Base-by-base conservation (phyloP, 768 basidiomycete genomes). In the Hydnomerulius pinastri region DNA sequence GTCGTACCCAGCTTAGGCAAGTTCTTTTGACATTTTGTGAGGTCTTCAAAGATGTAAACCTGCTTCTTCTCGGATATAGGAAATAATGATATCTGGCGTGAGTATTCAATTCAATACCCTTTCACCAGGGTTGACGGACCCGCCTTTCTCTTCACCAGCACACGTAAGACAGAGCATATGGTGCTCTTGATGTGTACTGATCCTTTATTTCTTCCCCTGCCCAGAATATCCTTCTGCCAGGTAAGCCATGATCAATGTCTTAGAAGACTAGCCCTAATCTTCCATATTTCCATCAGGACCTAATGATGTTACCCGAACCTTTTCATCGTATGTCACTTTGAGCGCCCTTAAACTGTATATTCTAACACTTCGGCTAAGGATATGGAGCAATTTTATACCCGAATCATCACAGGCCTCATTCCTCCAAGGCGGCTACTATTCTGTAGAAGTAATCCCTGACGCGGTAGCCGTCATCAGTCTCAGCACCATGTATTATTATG, bases 21-120 rank as follows among this genome's bases (percentile, higher is more conserved):
- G 77, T 53, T 61, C 11, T 12, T 55, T 23, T 35, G 32, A 24
- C n/a, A 23, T 15, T 48, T 43, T 25, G 40, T 25, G 23, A n/a
- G 43, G n/a, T 18, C 12, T 20, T 15, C n/a, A 45, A 23, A 51
- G n/a, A 50, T 27, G 21, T 15, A 28, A 42, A 13, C 13, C 17
- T 50, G 39, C 9, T 12, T 30, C 25, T 43, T 46, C 53, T 20
- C 54, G n/a, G n/a, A n/a, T n/a, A n/a, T n/a, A 89, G 92, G 92
- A 20, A 95, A 95, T 69, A 95, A 95, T 67, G 92, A 95, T 73
- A 79, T 95, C 42, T 93, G 89, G 82, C 91, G 87, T 89, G 71
- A 76, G 85, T 72, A 13, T 6, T 40, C 21, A 44, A 20, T 6
- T 45, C 20, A 42, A 25, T 53, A n/a, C 27, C 51, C 46, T 43